Conservation (phyloP, 2,329 filamentous ascomycete species). For the Stachybotrys echinatus region DNA sequence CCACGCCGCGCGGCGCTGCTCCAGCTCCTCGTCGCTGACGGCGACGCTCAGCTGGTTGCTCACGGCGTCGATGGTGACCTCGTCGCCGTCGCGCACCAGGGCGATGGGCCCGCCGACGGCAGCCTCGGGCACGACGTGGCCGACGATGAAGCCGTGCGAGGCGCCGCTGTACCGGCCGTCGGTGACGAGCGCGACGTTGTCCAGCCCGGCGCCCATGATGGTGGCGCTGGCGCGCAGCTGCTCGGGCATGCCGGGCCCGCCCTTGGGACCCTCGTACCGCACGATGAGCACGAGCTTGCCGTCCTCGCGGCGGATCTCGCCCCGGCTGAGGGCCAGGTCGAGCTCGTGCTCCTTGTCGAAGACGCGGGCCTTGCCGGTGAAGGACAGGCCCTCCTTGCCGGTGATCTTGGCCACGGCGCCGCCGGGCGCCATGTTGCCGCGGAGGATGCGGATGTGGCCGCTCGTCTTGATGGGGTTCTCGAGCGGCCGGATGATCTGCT, state of each 20-base stretch:
- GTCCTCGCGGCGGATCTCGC: conserved; percentile 43
- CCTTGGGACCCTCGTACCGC: conserved; percentile 88
- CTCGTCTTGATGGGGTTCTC: conserved; percentile 69
- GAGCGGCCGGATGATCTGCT: conserved; percentile 82
- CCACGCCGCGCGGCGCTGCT: conserved; percentile 60
- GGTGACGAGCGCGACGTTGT: conserved; percentile 84
- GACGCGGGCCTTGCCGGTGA: conserved; percentile 74
- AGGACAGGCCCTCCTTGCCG: conserved; percentile 82
- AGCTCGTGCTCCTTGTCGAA: conserved; percentile 84
- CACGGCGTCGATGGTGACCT: conserved; percentile 81
- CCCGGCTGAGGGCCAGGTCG: conserved; percentile 68
- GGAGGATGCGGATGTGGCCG: conserved; percentile 84
- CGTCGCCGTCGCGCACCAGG: conserved; percentile 72
- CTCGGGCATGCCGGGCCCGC: conserved; percentile 94
- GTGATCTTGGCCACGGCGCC: conserved; percentile 96
- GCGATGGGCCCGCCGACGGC: conserved; percentile 85
- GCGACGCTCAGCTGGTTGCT: conserved; percentile 67
- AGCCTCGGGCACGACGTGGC: conserved; percentile 88
- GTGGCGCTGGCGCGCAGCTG: conserved; percentile 84
- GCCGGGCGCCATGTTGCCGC: conserved; percentile 80
- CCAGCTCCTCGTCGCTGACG: conserved; percentile 66
- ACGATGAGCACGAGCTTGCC: conserved; percentile 88
- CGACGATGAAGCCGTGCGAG: conserved; percentile 88
- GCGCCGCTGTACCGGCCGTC: conserved; percentile 88
- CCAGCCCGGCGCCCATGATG: conserved; percentile 87